phyloP scores from a whole-genome alignment of 164 flowering plant species.

The Annona squamosa region DNA sequence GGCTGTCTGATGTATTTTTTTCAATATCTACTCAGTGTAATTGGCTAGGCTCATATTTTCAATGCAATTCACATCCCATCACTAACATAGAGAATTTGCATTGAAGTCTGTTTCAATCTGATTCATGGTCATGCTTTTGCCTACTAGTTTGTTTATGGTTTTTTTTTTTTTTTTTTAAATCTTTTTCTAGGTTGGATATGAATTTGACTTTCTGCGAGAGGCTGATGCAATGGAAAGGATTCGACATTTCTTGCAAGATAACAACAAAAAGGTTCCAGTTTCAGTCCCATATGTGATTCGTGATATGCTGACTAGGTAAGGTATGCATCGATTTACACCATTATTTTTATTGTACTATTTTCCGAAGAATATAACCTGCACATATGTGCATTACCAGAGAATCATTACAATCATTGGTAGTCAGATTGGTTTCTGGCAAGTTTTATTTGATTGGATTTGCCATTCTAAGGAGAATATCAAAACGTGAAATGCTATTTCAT shows the following conservation, averaged over 20 bases:
- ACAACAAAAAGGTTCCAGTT: constrained; percentile 76
- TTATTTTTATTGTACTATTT: neutral
- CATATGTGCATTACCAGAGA: too few relatives aligned
- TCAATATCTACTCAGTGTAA: too few relatives aligned
- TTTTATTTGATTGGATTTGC: too few relatives aligned
- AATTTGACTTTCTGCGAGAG: constrained; percentile 87
- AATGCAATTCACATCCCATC: neutral
- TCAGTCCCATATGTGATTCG: constrained; percentile 59
- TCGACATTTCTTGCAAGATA: constrained; percentile 41
- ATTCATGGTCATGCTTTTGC: too few relatives aligned
- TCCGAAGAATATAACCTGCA: neutral
- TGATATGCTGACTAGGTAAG: constrained; percentile 64
- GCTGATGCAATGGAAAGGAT: constrained; percentile 86
- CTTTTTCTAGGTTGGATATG: constrained; percentile 67
- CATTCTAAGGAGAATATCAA: too few relatives aligned
- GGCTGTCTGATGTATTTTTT: too few relatives aligned
- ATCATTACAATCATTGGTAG: too few relatives aligned
- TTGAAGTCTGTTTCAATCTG: neutral
- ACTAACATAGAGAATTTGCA: neutral
- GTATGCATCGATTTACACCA: neutral
- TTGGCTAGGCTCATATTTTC: neutral
- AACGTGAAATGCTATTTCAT: too few relatives aligned
- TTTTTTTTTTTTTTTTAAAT: neutral
- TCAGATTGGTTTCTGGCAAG: too few relatives aligned
- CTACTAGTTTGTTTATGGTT: neutral